phyloP scores from a whole-genome alignment of 2,329 filamentous ascomycete genomes.

The Chaetomiaceae sp. region DNA sequence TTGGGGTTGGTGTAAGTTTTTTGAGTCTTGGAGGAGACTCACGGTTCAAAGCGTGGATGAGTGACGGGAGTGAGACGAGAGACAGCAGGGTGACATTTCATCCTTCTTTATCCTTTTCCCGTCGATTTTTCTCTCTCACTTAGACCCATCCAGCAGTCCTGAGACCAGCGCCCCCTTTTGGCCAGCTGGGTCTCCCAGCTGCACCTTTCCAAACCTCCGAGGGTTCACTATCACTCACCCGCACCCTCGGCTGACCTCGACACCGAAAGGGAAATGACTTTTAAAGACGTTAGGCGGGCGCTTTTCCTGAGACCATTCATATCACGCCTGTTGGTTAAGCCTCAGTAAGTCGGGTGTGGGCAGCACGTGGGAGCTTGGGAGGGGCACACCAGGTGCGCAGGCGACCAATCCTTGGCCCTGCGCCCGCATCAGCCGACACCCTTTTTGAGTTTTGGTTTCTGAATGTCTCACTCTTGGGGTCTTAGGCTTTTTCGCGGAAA shows the following conservation, averaged over 20 bases:
- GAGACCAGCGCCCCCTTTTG: not conserved
- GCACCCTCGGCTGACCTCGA: not conserved
- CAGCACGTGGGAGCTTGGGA: slow-evolving; percentile 7
- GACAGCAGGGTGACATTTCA: too few species aligned
- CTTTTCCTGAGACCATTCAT: not conserved
- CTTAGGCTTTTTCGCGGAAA: too few species aligned
- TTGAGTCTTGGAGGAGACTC: too few species aligned
- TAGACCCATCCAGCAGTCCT: too few species aligned
- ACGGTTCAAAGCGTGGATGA: too few species aligned
- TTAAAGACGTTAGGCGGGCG: not conserved
- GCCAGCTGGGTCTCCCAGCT: not conserved
- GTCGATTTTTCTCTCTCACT: too few species aligned
- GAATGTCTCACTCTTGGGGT: not conserved
- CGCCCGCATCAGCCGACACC: slow-evolving; percentile 3
- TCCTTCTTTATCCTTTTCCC: too few species aligned
- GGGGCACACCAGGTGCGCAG: slow-evolving; percentile 1
- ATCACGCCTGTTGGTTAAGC: not conserved
- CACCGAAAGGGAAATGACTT: not conserved
- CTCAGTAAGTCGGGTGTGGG: not conserved
- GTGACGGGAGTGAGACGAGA: too few species aligned
- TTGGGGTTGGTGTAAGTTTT: not conserved
- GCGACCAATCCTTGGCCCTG: slow-evolving; percentile 7
- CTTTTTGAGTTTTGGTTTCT: not conserved
- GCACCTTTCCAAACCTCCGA: too few species aligned
- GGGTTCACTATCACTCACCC: not conserved